Evolutionary conservation across 305 asterid species (phyloP).

Genomic region (Plantago lanceolata): DNA sequence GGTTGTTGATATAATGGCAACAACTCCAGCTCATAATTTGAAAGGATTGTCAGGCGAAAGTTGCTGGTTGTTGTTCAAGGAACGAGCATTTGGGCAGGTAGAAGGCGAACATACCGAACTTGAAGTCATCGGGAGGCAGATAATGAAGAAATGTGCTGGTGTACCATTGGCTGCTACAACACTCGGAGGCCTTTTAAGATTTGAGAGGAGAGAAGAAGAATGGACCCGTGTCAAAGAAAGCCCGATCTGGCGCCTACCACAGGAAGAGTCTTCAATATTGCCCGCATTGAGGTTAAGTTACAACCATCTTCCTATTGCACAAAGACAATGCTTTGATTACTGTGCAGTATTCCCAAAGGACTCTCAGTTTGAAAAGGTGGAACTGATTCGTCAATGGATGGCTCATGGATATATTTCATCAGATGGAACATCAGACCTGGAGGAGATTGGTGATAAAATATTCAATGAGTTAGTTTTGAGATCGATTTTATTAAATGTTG

Average conservation of each 20-base stretch:
- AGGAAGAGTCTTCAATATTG: conserved; percentile 2
- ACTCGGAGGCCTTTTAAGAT: conserved; percentile 8
- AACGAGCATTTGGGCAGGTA: conserved; percentile 3
- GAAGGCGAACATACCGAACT: background rate
- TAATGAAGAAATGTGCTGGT: conserved; percentile 7
- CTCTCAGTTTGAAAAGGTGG: background rate
- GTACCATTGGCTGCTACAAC: conserved; percentile 11
- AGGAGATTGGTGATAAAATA: conserved; percentile 6
- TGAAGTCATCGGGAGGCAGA: conserved; percentile 1
- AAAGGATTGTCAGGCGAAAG: background rate
- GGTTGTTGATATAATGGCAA: conserved; percentile 9
- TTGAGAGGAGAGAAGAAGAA: background rate
- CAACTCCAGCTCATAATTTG: background rate
- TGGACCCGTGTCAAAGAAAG: conserved; percentile 7
- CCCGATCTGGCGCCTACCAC: background rate
- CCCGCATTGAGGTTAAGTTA: conserved; percentile 7
- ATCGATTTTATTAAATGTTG: background rate
- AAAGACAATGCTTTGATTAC: conserved; percentile 1
- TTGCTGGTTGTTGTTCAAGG: conserved; percentile 10
- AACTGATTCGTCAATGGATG: background rate
- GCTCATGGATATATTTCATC: conserved; percentile 10
- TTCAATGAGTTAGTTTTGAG: conserved; percentile 12
- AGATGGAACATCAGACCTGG: background rate
- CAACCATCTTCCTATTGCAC: conserved; percentile 1
- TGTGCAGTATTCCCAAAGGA: conserved; percentile 7